phyloP scores from a whole-genome alignment of 495 filamentous ascomycete species.

The Tuber microsphaerosporum region DNA sequence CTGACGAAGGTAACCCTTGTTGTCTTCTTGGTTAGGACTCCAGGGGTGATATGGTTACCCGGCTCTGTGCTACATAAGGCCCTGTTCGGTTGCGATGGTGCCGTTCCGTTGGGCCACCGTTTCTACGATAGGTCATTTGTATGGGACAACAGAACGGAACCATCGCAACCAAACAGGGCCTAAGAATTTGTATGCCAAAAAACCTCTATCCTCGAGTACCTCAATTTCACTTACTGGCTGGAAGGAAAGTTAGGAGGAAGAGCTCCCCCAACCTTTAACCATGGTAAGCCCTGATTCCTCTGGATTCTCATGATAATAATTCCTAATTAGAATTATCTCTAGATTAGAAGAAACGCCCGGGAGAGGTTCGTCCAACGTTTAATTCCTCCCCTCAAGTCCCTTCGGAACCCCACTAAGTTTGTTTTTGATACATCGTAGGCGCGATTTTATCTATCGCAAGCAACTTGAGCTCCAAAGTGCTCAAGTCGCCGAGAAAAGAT shows the following conservation, averaged over 20 bases:
- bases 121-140: no score
- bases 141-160: no score
- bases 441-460: constrained; percentile 87
- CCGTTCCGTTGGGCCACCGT: no score
- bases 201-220: not conserved
- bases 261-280: not conserved
- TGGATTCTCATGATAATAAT: not conserved
- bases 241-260: not conserved
- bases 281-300: not conserved
- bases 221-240: not conserved
- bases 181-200: not conserved
- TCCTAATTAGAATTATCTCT: constrained; percentile 14
- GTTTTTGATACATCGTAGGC: constrained; percentile 45
- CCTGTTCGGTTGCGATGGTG: no score
- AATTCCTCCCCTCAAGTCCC: not conserved
- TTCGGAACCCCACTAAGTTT: not conserved
- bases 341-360: constrained; percentile 40
- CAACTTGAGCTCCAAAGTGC: constrained; percentile 69
- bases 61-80: not conserved
- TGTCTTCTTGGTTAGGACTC: not conserved
- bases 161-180: no score
- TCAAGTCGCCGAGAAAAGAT: constrained; percentile 82
- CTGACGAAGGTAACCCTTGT: not conserved
- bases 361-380: constrained; percentile 27
- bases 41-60: not conserved